Evolutionary conservation across 148 eudicot genomes (phyloP).

Genomic region (Rhododendron simsii): DNA sequence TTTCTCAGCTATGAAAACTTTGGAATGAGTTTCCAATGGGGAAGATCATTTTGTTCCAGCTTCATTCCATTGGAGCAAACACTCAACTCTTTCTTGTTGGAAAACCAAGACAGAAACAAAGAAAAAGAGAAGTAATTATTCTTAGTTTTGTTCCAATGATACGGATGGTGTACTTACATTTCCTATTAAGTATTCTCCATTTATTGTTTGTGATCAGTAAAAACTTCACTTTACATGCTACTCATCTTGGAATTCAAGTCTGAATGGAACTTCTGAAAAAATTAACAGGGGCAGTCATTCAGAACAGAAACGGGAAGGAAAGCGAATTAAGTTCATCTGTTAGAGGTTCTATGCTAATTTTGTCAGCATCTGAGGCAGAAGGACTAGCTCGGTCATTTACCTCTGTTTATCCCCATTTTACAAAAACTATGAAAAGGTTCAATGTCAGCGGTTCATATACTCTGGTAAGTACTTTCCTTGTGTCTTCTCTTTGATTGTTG

Average conservation of each 20-base stretch:
- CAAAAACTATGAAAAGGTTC: conserved; percentile 68
- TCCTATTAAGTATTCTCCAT: not conserved
- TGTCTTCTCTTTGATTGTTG: not conserved
- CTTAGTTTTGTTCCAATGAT: not conserved
- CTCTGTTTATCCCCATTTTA: conserved; percentile 65
- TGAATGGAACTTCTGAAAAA: conserved; percentile 1
- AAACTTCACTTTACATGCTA: not conserved
- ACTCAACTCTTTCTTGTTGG: not conserved
- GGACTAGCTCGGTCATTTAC: conserved; percentile 42
- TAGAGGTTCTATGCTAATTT: conserved; percentile 7
- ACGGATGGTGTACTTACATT: not conserved
- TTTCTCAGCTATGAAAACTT: not conserved
- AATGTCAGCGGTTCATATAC: conserved; percentile 62
- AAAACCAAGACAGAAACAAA: not conserved
- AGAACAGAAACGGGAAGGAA: conserved; percentile 18
- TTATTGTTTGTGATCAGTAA: not conserved
- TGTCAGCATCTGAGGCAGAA: conserved; percentile 50
- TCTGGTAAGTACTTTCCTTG: conserved; percentile 48
- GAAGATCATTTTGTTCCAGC: not conserved
- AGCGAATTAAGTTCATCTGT: conserved; percentile 5
- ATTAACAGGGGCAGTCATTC: conserved; percentile 35
- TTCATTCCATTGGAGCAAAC: not conserved
- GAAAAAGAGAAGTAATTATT: not conserved
- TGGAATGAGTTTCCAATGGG: not conserved
- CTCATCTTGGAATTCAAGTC: not conserved